Base-by-base conservation (phyloP, 257 asterid genomes). In the Jaltomata sinuosa region DNA sequence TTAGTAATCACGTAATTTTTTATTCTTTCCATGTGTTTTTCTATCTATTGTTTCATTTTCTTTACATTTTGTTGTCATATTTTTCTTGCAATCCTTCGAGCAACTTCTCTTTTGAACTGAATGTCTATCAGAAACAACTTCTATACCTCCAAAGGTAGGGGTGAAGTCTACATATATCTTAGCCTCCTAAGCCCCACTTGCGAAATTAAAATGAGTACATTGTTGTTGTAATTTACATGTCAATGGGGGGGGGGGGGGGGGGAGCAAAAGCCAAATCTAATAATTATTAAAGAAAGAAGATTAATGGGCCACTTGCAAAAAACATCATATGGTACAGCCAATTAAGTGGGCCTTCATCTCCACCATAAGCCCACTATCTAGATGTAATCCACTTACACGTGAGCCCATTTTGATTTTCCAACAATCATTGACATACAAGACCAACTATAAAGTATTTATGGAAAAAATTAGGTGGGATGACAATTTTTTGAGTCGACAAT, bases 261-360 rank as follows among this genome's bases (percentile, higher is more conserved):
- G 3, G 1, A 11, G 5, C 15, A 62, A 57, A 62, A 14, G 1
- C n/a, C 8, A 29, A 29, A 8, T 1, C 11, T 15, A 27, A 62
- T 62, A 15, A 12, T 5, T 27, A 31, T 18, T 15, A 68, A 1
- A 36, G 8, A 21, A 36, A 19, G 1, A 68, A 29, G 9, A 64
- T 64, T 64, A 64, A 29, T 64, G 71, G 72, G 49, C 52, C 2
- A 36, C 31, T 69, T 2, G 52, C 31, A 69, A 68, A 11, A 27
- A 9, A 4, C 78, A 68, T 34, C 16, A 36, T 69, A n/a, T 19
- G 36, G 1, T n/a, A 71, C 80, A 40, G 10, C 55, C 34, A 40
- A n/a, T 22, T 15, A 74, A 42, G 80, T 74, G 80, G 80, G 57
- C 80, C 80, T 74, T 74, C 80, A 74, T 74, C 57, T 74, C 80